Percentiles rank a stretch among this genome's conserved stretches.
Conservation (phyloP, 1,284 basidiomycete species). For the Rhodofomes roseus region DNA sequence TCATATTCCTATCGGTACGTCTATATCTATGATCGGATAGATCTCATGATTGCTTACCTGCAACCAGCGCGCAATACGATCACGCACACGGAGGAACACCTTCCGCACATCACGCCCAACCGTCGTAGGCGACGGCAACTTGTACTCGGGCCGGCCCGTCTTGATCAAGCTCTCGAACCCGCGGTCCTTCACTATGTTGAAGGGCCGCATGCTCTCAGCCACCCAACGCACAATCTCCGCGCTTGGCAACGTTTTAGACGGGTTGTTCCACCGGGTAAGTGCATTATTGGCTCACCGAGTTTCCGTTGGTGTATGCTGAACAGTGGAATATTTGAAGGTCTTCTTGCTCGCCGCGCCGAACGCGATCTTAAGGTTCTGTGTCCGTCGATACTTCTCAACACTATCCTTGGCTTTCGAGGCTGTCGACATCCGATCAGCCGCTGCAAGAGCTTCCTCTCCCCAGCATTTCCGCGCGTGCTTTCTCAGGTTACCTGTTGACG, state of each 20-base stretch:
- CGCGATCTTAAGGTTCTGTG: conserved; percentile 1
- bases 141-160: conserved; percentile 7
- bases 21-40: too few species aligned
- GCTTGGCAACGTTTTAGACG: neutral
- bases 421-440: neutral
- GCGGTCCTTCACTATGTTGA: conserved; percentile 13
- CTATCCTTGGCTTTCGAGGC: conserved; percentile 5
- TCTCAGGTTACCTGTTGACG: conserved; percentile 10
- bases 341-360: conserved; percentile 3
- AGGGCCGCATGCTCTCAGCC: conserved; percentile 12
- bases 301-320: neutral
- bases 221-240: neutral
- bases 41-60: conserved; percentile 8
- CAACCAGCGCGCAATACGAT: conserved; percentile 2
- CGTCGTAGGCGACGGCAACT: conserved; percentile 10
- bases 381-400: conserved; percentile 4
- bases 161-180: conserved; percentile 3
- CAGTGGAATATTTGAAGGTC: neutral
- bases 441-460: neutral
- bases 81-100: conserved; percentile 8
- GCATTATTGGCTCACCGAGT: neutral
- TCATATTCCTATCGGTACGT: neutral
- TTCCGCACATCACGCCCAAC: conserved; percentile 13
- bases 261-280: too few species aligned
- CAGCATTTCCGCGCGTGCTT: conserved; percentile 6